Conservation (phyloP, 345 rosid species). For the Leavenworthia alabamica region DNA sequence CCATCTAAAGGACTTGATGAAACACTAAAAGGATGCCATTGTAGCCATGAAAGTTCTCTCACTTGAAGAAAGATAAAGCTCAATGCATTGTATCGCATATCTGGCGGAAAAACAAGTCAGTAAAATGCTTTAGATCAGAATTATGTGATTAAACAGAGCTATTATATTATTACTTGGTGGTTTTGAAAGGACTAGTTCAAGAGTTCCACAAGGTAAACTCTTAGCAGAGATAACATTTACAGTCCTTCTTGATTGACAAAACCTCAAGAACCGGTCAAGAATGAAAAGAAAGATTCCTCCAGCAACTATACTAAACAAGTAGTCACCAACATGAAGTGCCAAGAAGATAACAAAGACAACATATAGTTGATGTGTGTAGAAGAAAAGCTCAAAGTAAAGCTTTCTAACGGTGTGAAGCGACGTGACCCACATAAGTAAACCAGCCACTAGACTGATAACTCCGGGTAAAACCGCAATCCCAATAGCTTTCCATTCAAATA, state of each 20-base stretch:
- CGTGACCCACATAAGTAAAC: conserved; percentile 85
- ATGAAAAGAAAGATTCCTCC: conserved; percentile 76
- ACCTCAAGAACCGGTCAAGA: conserved; percentile 85
- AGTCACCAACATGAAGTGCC: conserved; percentile 81
- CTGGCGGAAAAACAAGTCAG: conserved; percentile 29
- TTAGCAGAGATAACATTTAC: conserved; percentile 67
- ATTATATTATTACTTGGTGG: conserved; percentile 64
- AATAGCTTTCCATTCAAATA: conserved; percentile 47
- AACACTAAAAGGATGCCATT: conserved; percentile 98
- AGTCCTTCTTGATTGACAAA: conserved; percentile 72
- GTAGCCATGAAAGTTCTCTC: conserved; percentile 80
- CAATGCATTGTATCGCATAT: conserved; percentile 70
- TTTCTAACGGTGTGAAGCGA: conserved; percentile 61
- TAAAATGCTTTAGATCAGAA: neutral
- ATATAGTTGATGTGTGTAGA: conserved; percentile 90
- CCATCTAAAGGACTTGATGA: conserved; percentile 89
- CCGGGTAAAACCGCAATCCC: conserved; percentile 67
- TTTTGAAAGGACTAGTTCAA: conserved; percentile 64
- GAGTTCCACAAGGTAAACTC: conserved; percentile 74
- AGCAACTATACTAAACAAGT: conserved; percentile 58
- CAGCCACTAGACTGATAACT: conserved; percentile 70
- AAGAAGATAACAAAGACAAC: conserved; percentile 66
- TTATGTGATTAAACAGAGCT: neutral
- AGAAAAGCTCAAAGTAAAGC: conserved; percentile 74
- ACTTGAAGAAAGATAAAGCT: conserved; percentile 84